phyloP scores from a whole-genome alignment of 495 filamentous ascomycete species.

The Podospora tetraspora region DNA sequence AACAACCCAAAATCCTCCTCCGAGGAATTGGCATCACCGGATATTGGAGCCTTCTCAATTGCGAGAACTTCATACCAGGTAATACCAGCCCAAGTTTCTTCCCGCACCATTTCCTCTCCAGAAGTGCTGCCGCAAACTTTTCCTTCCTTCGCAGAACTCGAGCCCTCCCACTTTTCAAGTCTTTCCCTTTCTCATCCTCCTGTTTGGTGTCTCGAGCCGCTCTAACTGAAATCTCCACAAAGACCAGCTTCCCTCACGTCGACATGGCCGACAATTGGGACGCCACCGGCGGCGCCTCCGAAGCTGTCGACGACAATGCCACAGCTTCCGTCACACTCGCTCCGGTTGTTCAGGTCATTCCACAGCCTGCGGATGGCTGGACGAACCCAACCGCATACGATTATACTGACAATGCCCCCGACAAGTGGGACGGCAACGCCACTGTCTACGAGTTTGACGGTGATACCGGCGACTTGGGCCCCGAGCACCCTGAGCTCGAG shows the following conservation, averaged over 20 bases:
- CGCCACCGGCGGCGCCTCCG: background rate
- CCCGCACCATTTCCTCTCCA: background rate
- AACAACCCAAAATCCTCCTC: background rate
- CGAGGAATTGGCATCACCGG: background rate
- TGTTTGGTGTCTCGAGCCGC: background rate
- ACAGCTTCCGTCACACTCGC: constrained; percentile 15
- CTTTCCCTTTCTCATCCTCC: background rate
- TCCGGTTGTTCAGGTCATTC: constrained; percentile 4
- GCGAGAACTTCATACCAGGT: background rate
- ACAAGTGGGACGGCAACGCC: constrained; percentile 44
- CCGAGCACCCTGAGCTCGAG: constrained; percentile 62
- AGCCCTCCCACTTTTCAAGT: background rate
- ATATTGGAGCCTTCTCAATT: background rate
- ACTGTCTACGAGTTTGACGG: constrained; percentile 77
- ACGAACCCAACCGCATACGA: constrained; percentile 42
- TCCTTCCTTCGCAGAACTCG: background rate
- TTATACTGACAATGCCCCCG: constrained; percentile 30
- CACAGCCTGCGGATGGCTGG: constrained; percentile 44
- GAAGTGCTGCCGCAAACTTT: background rate
- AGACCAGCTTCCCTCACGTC: background rate
- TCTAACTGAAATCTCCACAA: background rate
- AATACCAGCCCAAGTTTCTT: background rate
- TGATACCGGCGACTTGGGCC: constrained; percentile 80
- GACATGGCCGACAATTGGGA: background rate
- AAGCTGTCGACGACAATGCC: background rate